Percentiles rank a stretch among this genome's conserved stretches.
These are phyloP conservation scores for Cryptomeria japonica DNA, from an alignment of 75 land plant species.

Conservation along the genomic window DNA sequence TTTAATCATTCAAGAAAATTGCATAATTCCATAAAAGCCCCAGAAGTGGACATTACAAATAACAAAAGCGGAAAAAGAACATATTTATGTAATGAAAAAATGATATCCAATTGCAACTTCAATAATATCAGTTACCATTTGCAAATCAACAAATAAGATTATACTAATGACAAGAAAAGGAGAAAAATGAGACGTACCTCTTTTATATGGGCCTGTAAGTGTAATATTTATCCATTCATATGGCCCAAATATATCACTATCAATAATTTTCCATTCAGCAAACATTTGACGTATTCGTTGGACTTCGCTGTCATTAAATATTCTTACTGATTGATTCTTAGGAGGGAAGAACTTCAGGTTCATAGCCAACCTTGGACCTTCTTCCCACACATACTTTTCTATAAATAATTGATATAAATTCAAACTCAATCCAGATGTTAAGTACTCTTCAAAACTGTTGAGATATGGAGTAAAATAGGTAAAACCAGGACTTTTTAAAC, in stretches of 20 bases:
- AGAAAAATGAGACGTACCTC: too few species aligned
- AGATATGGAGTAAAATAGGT: slow-evolving; percentile 55
- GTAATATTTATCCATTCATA: slow-evolving; percentile 80
- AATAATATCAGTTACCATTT: too few species aligned
- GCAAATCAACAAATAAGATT: too few species aligned
- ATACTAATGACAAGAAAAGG: too few species aligned
- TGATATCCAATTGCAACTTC: too few species aligned
- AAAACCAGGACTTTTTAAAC: slow-evolving; percentile 82
- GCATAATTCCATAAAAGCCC: too few species aligned
- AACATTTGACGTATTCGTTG: slow-evolving; percentile 40
- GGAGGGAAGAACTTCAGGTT: slow-evolving; percentile 65
- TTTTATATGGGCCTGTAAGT: slow-evolving; percentile 13
- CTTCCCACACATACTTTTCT: slow-evolving; percentile 54
- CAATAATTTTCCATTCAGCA: slow-evolving; percentile 53
- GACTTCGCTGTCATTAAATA: slow-evolving; percentile 63
- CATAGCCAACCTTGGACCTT: slow-evolving; percentile 81
- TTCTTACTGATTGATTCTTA: not conserved
- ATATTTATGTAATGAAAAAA: too few species aligned
- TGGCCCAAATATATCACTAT: slow-evolving; percentile 69
- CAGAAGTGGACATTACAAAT: too few species aligned
- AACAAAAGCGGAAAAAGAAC: too few species aligned
- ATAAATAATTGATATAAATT: slow-evolving; percentile 44
- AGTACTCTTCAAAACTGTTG: slow-evolving; percentile 24
- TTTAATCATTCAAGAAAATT: too few species aligned
- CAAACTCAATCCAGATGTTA: slow-evolving; percentile 46